A percentile compares a stretch with the other conserved stretches of the same genome.
Evolutionary conservation across 306 rosid genomes (phyloP).

Genomic region (Hippophae rhamnoides): DNA sequence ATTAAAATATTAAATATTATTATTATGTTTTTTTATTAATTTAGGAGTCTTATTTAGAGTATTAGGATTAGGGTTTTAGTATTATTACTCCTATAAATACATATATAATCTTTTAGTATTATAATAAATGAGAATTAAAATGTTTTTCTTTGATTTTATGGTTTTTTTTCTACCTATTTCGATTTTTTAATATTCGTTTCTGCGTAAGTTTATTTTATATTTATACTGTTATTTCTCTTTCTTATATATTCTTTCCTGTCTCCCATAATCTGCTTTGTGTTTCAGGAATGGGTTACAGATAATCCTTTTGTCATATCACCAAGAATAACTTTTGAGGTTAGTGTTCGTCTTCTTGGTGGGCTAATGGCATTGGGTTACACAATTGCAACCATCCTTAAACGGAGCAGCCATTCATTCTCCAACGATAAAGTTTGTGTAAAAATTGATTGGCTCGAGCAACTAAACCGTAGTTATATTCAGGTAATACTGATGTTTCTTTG

Average conservation of each 20-base stretch:
- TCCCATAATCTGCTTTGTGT: constrained; percentile 13
- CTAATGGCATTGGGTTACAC: constrained; percentile 99
- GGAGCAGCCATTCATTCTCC: constrained; percentile 77
- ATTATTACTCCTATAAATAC: too few relatives aligned
- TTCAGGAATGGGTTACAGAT: constrained; percentile 98
- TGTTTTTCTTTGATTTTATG: too few relatives aligned
- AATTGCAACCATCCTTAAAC: constrained; percentile 86
- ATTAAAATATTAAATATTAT: too few relatives aligned
- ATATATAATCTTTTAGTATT: too few relatives aligned
- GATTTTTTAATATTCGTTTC: too few relatives aligned
- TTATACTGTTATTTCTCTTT: too few relatives aligned
- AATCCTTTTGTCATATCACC: constrained; percentile 95
- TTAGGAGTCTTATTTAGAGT: too few relatives aligned
- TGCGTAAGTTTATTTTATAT: too few relatives aligned
- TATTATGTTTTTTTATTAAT: too few relatives aligned
- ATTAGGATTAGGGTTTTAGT: too few relatives aligned
- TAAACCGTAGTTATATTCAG: constrained; percentile 84
- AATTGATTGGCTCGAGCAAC: constrained; percentile 95
- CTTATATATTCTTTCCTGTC: neutral
- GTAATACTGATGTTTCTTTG: constrained; percentile 25
- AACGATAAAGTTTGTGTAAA: constrained; percentile 67
- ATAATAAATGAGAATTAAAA: too few relatives aligned
- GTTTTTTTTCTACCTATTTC: too few relatives aligned
- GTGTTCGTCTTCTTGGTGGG: constrained; percentile 98
- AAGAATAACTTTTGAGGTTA: constrained; percentile 98